Percentiles rank a stretch among this genome's conserved stretches.
phyloP scores from a whole-genome alignment of 306 rosid genomes.

The Parietaria judaica region DNA sequence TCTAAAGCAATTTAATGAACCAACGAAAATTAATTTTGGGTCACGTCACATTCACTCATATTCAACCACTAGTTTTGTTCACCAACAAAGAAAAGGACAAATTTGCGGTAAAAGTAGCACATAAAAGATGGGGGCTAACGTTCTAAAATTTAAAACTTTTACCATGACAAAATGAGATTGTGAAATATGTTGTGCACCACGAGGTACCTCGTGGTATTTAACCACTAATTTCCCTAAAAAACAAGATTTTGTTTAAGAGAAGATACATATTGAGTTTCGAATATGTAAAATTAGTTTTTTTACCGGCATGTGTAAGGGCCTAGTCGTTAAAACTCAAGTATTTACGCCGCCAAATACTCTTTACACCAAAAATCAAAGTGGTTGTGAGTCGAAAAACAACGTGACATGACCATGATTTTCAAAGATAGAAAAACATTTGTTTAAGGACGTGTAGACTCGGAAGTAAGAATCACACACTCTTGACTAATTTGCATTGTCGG shows the following conservation, averaged over 20 bases:
- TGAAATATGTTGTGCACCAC: no score
- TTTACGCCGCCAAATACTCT: no score
- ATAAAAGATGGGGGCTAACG: no score
- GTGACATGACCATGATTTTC: not conserved
- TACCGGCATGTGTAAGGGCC: no score
- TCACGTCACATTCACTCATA: slow-evolving; percentile 21
- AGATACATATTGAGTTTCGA: no score
- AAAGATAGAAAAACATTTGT: not conserved
- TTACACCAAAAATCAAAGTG: no score
- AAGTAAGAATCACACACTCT: not conserved
- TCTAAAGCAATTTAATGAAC: slow-evolving; percentile 16
- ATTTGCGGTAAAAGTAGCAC: slow-evolving; percentile 15
- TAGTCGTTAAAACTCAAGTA: no score
- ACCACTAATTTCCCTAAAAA: no score
- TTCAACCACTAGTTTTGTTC: slow-evolving; percentile 16
- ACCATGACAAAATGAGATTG: slow-evolving; percentile 7
- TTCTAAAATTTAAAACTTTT: not conserved
- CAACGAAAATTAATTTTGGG: slow-evolving; percentile 17
- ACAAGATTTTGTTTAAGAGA: no score
- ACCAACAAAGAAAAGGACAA: not conserved
- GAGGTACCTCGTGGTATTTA: no score
- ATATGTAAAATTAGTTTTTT: no score
- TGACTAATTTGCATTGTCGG: not conserved
- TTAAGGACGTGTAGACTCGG: not conserved
- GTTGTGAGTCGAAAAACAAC: not conserved